These are phyloP conservation scores for Echium plantagineum DNA, from an alignment of 257 asterid species.

Conservation along the genomic window DNA sequence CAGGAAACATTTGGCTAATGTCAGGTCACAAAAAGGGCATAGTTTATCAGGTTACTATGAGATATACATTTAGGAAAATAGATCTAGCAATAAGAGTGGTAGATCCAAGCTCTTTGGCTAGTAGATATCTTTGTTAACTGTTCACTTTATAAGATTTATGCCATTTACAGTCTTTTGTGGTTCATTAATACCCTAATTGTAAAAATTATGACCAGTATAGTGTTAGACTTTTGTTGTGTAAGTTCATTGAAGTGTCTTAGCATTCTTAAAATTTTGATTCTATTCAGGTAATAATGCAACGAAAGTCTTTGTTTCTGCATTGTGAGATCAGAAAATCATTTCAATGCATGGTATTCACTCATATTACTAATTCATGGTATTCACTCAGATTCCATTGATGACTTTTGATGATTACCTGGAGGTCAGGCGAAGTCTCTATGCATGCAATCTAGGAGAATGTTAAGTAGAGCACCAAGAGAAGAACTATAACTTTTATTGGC, in stretches of 20 bases:
- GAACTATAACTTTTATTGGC: slow-evolving; percentile 6
- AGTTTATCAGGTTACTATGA: background rate
- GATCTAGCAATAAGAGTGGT: background rate
- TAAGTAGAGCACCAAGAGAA: slow-evolving; percentile 15
- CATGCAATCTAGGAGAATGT: slow-evolving; percentile 35
- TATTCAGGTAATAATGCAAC: no score
- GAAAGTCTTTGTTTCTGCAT: no score
- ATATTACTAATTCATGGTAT: slow-evolving; percentile 40
- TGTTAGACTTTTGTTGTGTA: no score
- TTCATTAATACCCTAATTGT: no score
- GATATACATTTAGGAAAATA: background rate
- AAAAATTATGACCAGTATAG: no score
- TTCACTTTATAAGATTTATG: background rate
- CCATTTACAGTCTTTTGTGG: no score
- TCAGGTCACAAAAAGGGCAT: background rate
- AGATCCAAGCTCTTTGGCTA: background rate
- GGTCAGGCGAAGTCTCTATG: slow-evolving; percentile 31
- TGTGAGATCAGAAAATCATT: slow-evolving; percentile 1
- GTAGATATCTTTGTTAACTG: background rate
- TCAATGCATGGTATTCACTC: slow-evolving; percentile 8
- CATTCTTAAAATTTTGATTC: no score
- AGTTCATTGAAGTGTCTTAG: no score
- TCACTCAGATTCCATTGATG: slow-evolving; percentile 62
- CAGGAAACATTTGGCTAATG: background rate
- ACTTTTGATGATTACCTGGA: slow-evolving; percentile 63